These are phyloP conservation scores for Ophiostoma piceae DNA, from an alignment of 2,329 filamentous ascomycete species.

Conservation along the genomic window DNA sequence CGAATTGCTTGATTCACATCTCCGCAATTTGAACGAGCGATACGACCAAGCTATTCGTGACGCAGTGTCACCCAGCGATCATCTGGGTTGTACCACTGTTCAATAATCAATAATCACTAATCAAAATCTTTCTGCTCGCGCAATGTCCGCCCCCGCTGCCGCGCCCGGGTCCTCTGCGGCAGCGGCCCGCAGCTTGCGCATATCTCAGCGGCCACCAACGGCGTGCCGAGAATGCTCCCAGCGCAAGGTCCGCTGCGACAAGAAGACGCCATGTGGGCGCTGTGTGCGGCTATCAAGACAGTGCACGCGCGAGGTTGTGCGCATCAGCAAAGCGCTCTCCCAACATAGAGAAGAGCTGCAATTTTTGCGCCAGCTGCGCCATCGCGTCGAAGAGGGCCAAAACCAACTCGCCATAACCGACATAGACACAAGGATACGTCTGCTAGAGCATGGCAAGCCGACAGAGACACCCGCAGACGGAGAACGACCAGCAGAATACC, in stretches of 20 bases:
- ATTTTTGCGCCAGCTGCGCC: constrained; percentile 21
- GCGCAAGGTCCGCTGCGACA: constrained; percentile 22
- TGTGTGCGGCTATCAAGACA: constrained; percentile 21
- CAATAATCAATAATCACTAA: background rate
- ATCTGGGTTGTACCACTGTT: background rate
- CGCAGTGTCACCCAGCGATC: background rate
- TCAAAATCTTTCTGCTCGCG: background rate
- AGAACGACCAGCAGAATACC: background rate
- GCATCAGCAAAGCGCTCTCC: constrained; percentile 26
- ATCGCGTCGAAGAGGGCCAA: background rate
- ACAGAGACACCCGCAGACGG: background rate
- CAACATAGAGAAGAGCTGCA: constrained; percentile 20
- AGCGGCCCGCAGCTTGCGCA: constrained; percentile 15
- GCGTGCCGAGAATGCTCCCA: constrained; percentile 25
- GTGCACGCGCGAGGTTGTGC: constrained; percentile 25
- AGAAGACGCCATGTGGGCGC: constrained; percentile 24
- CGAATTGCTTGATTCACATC: background rate
- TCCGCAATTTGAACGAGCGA: background rate
- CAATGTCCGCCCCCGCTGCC: background rate
- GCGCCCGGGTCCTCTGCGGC: background rate
- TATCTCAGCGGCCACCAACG: constrained; percentile 25
- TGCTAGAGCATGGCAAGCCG: constrained; percentile 24
- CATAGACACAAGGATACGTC: constrained; percentile 21
- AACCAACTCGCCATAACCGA: constrained; percentile 16
- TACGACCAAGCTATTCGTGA: background rate